Base-by-base conservation (phyloP, 495 filamentous ascomycete genomes). In the Schizothecium vesticola region DNA sequence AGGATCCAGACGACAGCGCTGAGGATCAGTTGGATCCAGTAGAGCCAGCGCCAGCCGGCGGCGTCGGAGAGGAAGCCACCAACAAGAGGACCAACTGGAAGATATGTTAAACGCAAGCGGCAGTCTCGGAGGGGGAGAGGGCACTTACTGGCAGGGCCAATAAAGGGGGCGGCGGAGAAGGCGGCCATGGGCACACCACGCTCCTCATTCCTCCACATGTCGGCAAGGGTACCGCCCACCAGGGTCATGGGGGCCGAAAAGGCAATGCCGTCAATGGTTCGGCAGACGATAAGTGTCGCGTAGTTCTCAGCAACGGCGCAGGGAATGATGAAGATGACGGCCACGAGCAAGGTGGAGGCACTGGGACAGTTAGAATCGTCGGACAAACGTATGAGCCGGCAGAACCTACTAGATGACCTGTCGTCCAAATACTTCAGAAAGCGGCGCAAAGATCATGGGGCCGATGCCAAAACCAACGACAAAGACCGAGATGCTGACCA, bases 171-270 rank as follows among this genome's bases (percentile, higher is more conserved):
- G 28, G 91, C 90, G 28, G 85, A 88, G 78, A 93, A 94, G 31
- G 90, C 90, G n/a, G 91, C 91, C 91, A 94, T 93, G 3, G 91
- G 90, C 28, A 93, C 88, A 72, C 91, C 91, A 51, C 91, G 84
- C 72, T 94, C 91, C 70, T 93, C 91, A n/a, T 87, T 90, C 61
- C 77, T 86, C 91, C 91, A 94, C 11, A 93, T 72, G 76, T 94
- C 91, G n/a, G 91, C 88, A 31, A 94, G 77, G 19, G 89, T 92
- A 25, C 91, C 91, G 62, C 91, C 91, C 21, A 93, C 90, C 0
- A 93, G 81, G 0, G 91, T 93, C 89, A 94, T 93, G 3, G 91
- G 91, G 0, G 91, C 91, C 24, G 88, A 90, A 75, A 93, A 93
- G 9, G 90, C 90, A 63, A 93, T 93, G 56, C 91, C 91, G 67